Conservation (phyloP, 2,329 filamentous ascomycete genomes). For the Ceratocystis alfenasii region DNA sequence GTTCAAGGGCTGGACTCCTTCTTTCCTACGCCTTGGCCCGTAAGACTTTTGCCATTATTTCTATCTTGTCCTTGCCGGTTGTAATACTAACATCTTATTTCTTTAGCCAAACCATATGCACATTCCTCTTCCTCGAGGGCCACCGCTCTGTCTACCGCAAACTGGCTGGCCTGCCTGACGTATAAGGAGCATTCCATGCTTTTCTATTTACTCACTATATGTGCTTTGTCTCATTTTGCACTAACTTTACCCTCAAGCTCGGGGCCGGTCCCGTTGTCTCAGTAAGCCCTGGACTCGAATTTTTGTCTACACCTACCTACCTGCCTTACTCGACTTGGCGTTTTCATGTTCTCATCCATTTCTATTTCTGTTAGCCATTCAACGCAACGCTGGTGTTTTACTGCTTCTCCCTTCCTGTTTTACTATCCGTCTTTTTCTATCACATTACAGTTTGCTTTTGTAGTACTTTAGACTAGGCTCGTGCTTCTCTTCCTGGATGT, state of each 20-base stretch:
- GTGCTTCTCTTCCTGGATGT: conserved; percentile 4
- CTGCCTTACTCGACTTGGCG: conserved; percentile 8
- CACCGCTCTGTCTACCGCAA: conserved; percentile 67
- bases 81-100: background rate
- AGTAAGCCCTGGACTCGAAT: background rate
- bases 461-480: conserved; percentile 8
- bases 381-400: background rate
- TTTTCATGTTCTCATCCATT: background rate
- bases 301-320: conserved; percentile 3
- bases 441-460: background rate
- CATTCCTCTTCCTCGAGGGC: conserved; percentile 75
- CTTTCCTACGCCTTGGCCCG: conserved; percentile 53
- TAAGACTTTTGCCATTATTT: conserved; percentile 31
- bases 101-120: conserved; percentile 65
- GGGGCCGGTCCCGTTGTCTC: background rate
- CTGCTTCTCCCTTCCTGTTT: background rate
- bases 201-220: conserved; percentile 23
- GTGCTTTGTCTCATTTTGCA: conserved; percentile 25
- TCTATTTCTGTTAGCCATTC: background rate
- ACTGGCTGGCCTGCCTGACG: conserved; percentile 35
- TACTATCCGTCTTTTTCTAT: background rate
- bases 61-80: background rate
- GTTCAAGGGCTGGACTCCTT: conserved; percentile 85
- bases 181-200: conserved; percentile 22
- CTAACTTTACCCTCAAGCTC: conserved; percentile 15